Evolutionary conservation across 176 grass and related monocot species (phyloP), one percentile per base, ranked within the genome.

Genomic region (Carex cristatella): DNA sequence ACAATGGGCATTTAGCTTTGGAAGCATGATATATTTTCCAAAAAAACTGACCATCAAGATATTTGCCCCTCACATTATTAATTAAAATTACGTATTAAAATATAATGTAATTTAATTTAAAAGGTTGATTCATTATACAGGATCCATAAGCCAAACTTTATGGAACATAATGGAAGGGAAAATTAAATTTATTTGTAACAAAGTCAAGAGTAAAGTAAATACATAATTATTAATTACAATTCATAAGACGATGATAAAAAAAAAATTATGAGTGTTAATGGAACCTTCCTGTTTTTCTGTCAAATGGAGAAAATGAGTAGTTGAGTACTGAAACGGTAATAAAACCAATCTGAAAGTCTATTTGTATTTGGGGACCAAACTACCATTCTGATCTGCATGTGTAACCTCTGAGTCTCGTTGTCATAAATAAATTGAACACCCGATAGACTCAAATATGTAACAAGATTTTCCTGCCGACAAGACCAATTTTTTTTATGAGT

Each of bases 381-480:
- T 77, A 55, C n/a, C 72, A 55, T 77, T 77, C 46, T 77, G 72
- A 77, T 28, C 30, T 77, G 44, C 72, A 77, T 55, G 72, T 77
- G 72, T 54, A 61, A 61, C 48, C 4, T 61, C 58, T 19, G 58
- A 61, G 5, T 61, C 58, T 4, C 18, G 8, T 19, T 5, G 18
- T 5, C 7, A 19, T 61, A 61, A 61, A 61, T 61, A 18, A 61
- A 61, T 18, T 18, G 16, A 77, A n/a, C 19, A 9, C 23, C 72
- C 13, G 0, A 23, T 23, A 23, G 23, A 77, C 10, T 77, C 56
- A 77, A 77, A 27, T 77, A 51, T 55, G 14, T 30, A 75, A 42
- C 42, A 30, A 77, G 46, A 77, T 77, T 77, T 2, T 46, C 46
- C 28, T 77, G 42, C 72, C 72, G 46, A 77, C 72, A 77, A 12